Evolutionary conservation across 805 yeast genomes (phyloP), one percentile per base, ranked within the genome.

Genomic region (Metschnikowia similis): DNA sequence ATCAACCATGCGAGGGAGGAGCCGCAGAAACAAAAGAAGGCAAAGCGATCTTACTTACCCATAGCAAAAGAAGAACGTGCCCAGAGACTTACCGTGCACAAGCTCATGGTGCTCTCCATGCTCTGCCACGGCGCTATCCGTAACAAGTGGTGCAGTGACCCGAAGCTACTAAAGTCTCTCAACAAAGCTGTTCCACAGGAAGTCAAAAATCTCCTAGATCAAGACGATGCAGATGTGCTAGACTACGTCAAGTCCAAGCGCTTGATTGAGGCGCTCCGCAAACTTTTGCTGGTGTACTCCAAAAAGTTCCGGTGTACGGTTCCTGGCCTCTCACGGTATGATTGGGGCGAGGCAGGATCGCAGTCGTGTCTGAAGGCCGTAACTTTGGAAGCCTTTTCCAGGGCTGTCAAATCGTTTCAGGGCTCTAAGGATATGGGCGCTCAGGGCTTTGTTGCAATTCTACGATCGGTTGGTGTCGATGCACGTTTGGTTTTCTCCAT

Each of bases 391-490:
- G 69, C 70, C 41, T 88, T 87, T 58, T 59, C 64, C 6, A 65
- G 66, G 17, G 60, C 71, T 14, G 62, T 87, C 0, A 48, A 63
- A 2, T 61, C 69, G 13, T 79, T 79, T 27, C 64, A 75, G 14
- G 99, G 98, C 0, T 81, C 89, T 2, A 66, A 87, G 32, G 97
- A 92, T 62, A 50, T 88, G 6, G 85, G 86, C 0, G 90, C 94
- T 0, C 96, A 89, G 60, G 97, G 96, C 0, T 91, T 89, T 69
- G 89, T 89, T 13, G 81, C 87, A 0, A 59, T 92, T 1, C 64
- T 89, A 40, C 69, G 98, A 54, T 75, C 94, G 1, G 66, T 87
- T 10, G 87, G 85, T 0, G 69, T 94, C 10, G 77, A 82, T 38
- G 83, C 92, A 0, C 72, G 99, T 41, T 67, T 94, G 28, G 83